These are phyloP conservation scores for Penicillium paxilli DNA, from an alignment of 495 filamentous ascomycete genomes.

Conservation along the genomic window DNA sequence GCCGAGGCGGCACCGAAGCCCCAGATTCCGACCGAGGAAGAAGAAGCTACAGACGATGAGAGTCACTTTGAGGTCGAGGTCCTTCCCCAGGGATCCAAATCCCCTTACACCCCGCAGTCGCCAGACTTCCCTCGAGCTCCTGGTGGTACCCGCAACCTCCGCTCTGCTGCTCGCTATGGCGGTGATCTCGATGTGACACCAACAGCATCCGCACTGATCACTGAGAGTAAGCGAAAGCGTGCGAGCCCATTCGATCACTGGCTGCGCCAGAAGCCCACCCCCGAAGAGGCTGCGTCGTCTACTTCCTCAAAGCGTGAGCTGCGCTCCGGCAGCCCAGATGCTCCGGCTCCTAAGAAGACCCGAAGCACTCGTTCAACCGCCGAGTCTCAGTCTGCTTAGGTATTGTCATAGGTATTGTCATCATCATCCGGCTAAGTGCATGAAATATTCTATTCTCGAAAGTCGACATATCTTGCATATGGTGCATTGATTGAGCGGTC, in stretches of 20 bases:
- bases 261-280: conserved; percentile 57
- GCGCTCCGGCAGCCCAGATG: conserved; percentile 20
- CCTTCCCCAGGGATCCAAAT: conserved; percentile 40
- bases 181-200: conserved; percentile 21
- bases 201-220: conserved; percentile 11
- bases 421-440: background rate
- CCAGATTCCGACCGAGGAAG: conserved; percentile 45
- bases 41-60: conserved; percentile 58
- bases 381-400: background rate
- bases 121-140: conserved; percentile 46
- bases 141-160: conserved; percentile 24
- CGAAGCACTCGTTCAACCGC: conserved; percentile 6
- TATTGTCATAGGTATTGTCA: background rate
- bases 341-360: conserved; percentile 32
- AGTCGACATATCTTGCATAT: background rate
- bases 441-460: background rate
- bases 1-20: conserved; percentile 38
- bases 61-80: conserved; percentile 52
- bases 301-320: conserved; percentile 33
- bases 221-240: conserved; percentile 35
- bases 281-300: conserved; percentile 18
- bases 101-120: conserved; percentile 42
- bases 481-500: background rate
- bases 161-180: conserved; percentile 27
- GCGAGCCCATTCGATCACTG: conserved; percentile 67